Conservation (phyloP, 345 rosid genomes). For the Moricandia arvensis region DNA sequence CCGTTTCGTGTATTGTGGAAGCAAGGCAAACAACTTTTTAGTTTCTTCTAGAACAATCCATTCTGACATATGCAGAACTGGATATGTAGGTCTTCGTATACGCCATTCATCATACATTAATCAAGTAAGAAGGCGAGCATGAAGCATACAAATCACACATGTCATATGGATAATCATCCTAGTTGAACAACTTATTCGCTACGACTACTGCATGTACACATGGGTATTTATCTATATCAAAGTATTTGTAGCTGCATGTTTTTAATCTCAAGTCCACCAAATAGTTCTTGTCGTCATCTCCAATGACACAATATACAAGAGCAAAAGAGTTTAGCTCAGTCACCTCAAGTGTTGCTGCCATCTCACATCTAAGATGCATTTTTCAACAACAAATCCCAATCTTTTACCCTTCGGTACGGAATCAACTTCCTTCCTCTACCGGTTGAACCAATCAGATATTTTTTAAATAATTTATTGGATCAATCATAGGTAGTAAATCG, state of each 20-base stretch:
- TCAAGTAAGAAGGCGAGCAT: not conserved
- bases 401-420: too few relatives aligned
- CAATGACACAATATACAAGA: not conserved
- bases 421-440: not conserved
- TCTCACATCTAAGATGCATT: too few relatives aligned
- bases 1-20: not conserved
- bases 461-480: too few relatives aligned
- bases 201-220: not conserved
- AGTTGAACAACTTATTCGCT: not conserved
- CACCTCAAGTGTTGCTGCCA: not conserved
- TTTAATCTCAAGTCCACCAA: not conserved
- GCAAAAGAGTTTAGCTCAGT: not conserved
- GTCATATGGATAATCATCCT: not conserved
- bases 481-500: not conserved
- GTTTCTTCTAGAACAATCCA: not conserved
- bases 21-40: not conserved
- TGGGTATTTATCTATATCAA: not conserved
- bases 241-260: not conserved
- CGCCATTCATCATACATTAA: not conserved
- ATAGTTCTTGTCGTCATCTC: not conserved
- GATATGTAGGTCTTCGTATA: not conserved
- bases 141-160: not conserved
- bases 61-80: not conserved
- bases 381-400: too few relatives aligned
- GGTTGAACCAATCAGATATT: not conserved